Base-by-base conservation (phyloP, 78 protist species). In the Isochrysis galbana region DNA sequence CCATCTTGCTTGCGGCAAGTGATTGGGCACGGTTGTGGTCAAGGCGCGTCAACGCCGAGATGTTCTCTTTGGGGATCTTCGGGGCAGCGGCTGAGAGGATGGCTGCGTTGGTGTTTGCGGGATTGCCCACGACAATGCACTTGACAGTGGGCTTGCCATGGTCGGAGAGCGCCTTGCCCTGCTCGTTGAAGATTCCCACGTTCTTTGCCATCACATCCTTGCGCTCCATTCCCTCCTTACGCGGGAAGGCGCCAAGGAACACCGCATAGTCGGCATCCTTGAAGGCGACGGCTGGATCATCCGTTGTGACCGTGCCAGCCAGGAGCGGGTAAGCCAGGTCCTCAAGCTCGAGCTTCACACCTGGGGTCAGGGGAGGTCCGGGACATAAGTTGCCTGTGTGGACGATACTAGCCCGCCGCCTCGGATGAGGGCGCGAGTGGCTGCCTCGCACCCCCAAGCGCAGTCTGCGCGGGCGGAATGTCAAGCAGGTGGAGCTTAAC, bases 191-290 rank as follows among this genome's bases (percentile, higher is more conserved):
- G 92, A 98, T 98, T 61, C 77, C 77, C 21, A 93, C 96, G 90
- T 98, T 98, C 51, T 82, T 93, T 91, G 90, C 48, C 29, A 97
- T 91, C 7, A 98, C 95, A 61, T 98, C 99, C 54, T 90, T 93
- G 51, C 99, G 96, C 91, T 96, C 97, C 99, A 98, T 98, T 38
- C 99, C 99, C 5, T 94, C 96, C 42, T 92, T 92, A 90, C 99
- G 95, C 34, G 99, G 99, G 91, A 96, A 92, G 2, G 99, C 99
- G 44, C 99, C 99, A 77, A 96, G 95, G 44, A 97, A 47, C 39
- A 97, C 23, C 47, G 97, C 98, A 2, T 51, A 94, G 47, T 96
- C 94, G 26, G 36, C 90, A 14, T 77, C 87, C 29, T 4, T 74
- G 90, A 96, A 96, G 5, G 95, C 96, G 44, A 61, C 96, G 5